Evolutionary conservation across 495 filamentous ascomycete genomes (phyloP).

Genomic region (Annulohypoxylon bovei): DNA sequence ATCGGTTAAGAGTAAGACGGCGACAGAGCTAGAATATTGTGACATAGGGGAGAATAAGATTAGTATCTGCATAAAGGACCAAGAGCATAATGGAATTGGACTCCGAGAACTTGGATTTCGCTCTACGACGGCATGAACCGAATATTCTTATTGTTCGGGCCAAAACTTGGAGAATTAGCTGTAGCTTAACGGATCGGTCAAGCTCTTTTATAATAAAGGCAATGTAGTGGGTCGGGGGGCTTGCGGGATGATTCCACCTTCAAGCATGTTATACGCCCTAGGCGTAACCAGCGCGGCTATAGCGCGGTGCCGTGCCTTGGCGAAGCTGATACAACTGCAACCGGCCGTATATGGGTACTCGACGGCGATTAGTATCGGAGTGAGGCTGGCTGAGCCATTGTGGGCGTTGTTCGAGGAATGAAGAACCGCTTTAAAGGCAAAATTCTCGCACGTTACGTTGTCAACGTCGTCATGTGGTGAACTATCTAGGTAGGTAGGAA

Average conservation of each 20-base stretch:
- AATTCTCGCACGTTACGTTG: neutral
- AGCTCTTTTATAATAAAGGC: slow-evolving; percentile 20
- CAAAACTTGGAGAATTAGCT: slow-evolving; percentile 17
- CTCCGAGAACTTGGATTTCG: slow-evolving; percentile 17
- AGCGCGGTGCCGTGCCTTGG: slow-evolving; percentile 38
- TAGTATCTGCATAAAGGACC: slow-evolving; percentile 34
- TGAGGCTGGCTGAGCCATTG: slow-evolving; percentile 2
- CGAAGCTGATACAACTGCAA: slow-evolving; percentile 36
- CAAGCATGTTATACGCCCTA: slow-evolving; percentile 13
- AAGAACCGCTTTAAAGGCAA: neutral
- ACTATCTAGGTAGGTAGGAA: neutral
- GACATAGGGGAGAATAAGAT: slow-evolving; percentile 32
- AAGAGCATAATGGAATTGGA: slow-evolving; percentile 18
- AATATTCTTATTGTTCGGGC: slow-evolving; percentile 24
- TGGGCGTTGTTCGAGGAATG: neutral
- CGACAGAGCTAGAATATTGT: slow-evolving; percentile 12
- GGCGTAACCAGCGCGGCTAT: slow-evolving; percentile 18
- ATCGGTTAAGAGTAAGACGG: slow-evolving; percentile 2
- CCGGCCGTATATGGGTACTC: slow-evolving; percentile 39
- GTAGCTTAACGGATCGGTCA: slow-evolving; percentile 18
- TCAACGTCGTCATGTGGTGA: slow-evolving; percentile 12
- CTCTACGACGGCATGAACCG: slow-evolving; percentile 23
- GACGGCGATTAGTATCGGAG: slow-evolving; percentile 32
- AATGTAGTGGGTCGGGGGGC: slow-evolving; percentile 21
- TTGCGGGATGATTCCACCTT: slow-evolving; percentile 29